Percentiles rank a stretch among this genome's conserved stretches.
Conservation (phyloP, 495 filamentous ascomycete species). For the Aspergillus avenaceus region DNA sequence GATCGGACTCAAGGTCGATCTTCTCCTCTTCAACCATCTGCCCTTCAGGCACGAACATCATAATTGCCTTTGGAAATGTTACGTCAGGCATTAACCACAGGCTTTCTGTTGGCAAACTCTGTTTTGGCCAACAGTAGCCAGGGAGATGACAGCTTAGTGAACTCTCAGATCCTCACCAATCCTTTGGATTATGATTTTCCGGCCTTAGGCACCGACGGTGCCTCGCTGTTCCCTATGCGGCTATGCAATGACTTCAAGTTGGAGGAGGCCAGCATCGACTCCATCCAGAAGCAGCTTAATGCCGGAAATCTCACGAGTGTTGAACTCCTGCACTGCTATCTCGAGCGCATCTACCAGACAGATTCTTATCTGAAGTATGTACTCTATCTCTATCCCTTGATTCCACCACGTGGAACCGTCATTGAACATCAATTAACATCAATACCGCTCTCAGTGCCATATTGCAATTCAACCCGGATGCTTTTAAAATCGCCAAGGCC, state of each 20-base stretch:
- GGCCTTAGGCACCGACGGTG: constrained; percentile 22
- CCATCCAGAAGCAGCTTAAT: constrained; percentile 43
- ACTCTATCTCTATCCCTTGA: neutral
- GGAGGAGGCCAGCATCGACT: constrained; percentile 59
- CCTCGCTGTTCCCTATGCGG: constrained; percentile 54
- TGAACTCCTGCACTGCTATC: constrained; percentile 49
- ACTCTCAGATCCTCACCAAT: constrained; percentile 27
- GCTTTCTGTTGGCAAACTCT: neutral
- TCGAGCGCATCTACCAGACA: constrained; percentile 49
- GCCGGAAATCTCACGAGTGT: constrained; percentile 42
- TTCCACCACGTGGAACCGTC: neutral
- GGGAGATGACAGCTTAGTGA: constrained; percentile 10
- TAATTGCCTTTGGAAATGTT: neutral
- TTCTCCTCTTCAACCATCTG: neutral
- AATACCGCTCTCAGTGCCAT: constrained; percentile 36
- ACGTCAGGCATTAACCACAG: neutral
- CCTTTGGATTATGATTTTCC: constrained; percentile 44
- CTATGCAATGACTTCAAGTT: constrained; percentile 56
- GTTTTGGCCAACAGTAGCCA: neutral
- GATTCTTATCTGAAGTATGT: constrained; percentile 56
- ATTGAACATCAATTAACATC: no score
- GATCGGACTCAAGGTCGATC: neutral
- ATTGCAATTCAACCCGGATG: constrained; percentile 61
- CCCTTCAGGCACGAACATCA: neutral
- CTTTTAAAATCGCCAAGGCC: constrained; percentile 48